Evolutionary conservation across 805 yeast genomes (phyloP), one percentile per base, ranked within the genome.

Genomic region (Kodamaea kaohsiungensis): DNA sequence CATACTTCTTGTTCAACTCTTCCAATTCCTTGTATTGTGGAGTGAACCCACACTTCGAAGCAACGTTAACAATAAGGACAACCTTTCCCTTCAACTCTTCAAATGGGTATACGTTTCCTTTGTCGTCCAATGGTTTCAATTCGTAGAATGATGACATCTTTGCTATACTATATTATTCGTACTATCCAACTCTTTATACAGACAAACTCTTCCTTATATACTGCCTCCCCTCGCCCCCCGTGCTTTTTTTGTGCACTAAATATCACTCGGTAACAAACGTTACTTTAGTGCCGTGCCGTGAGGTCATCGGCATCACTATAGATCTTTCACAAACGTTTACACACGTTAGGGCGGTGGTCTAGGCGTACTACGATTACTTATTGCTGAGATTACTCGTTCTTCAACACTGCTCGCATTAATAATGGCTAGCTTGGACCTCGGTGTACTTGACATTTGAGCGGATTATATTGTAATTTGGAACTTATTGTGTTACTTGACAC

Each of bases 21-120:
- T 76, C 78, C 53, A 76, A 69, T 50, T 70, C 78, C 57, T 55
- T 56, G 59, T 60, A 60, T 69, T 91, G 96, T 53, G 88, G 85
- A 2, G 95, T 85, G 71, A 84, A 85, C 4, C 77, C 77, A 59
- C 96, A 89, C 72, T 89, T 87, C 65, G 95, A 87, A 15, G 97
- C 97, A 38, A 90, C 93, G 69, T 91, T 91, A 56, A 91, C 96
- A 53, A 91, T 77, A 45, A 91, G 69, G 15, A 91, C 92, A 45
- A 87, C 96, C 69, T 91, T 88, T 43, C 93, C 96, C 68, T 86
- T 79, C 55, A 88, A 75, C 56, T 85, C 73, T 43, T 70, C 61
- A 62, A 91, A 85, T 27, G 87, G 80, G 68, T 75, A 86, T 17
- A 81, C 82, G 58, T 84, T 65, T 37, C 86, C 87, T 48, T 78